These are phyloP conservation scores for Davidsoniella eucalypti DNA, from an alignment of 2,329 filamentous ascomycete genomes.

Conservation along the genomic window DNA sequence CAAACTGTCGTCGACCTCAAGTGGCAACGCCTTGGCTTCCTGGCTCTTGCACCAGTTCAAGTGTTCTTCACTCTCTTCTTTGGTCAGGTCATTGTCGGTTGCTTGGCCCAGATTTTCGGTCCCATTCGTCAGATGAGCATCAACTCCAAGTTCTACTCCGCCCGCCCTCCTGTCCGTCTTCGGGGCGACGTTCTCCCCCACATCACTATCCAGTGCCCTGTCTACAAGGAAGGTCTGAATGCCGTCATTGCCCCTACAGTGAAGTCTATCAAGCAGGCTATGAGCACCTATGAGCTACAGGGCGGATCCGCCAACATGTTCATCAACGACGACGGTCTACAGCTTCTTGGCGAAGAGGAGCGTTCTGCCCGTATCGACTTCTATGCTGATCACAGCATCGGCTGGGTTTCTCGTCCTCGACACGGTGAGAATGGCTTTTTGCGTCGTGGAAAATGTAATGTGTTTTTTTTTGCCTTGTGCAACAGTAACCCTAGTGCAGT, in stretches of 20 bases:
- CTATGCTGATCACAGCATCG: conserved; percentile 52
- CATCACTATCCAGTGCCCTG: conserved; percentile 70
- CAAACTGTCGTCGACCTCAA: conserved; percentile 48
- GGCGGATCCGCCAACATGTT: conserved; percentile 67
- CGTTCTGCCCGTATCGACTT: conserved; percentile 48
- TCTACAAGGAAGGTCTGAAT: conserved; percentile 69
- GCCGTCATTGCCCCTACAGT: conserved; percentile 64
- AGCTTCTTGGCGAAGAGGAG: conserved; percentile 47
- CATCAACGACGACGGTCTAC: conserved; percentile 59
- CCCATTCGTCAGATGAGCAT: conserved; percentile 54
- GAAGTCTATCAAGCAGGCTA: conserved; percentile 60
- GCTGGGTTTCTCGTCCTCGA: conserved; percentile 50
- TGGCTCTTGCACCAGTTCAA: conserved; percentile 52
- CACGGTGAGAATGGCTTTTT: conserved; percentile 46
- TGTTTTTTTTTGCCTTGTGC: background rate
- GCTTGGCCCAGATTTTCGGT: conserved; percentile 58
- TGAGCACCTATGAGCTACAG: conserved; percentile 60
- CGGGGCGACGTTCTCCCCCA: conserved; percentile 44
- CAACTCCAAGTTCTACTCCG: conserved; percentile 75
- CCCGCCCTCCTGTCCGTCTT: conserved; percentile 47
- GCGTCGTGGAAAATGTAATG: conserved; percentile 42
- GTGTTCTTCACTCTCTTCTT: conserved; percentile 75
- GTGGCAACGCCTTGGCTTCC: conserved; percentile 46
- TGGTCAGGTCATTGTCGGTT: conserved; percentile 60
- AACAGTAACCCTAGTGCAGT: background rate